Evolutionary conservation across 1,139 yeast species (phyloP), one percentile per base, ranked within the genome.

Genomic region (Taphrina sp.): DNA sequence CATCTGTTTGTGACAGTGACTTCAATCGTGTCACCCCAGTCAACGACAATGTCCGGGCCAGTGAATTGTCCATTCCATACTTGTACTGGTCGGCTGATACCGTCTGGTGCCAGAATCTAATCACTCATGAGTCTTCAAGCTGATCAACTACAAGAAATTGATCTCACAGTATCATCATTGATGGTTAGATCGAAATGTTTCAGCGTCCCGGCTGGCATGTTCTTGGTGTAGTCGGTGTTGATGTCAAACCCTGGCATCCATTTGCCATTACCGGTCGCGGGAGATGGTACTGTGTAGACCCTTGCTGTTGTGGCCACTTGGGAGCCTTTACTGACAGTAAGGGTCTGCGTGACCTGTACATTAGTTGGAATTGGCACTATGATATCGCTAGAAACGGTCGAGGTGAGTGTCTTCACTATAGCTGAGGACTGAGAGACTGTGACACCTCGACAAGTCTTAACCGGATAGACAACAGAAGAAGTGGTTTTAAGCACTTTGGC

Each of bases 41-140:
- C 74, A 51, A 85, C 85, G 52, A 78, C 74, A 58, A 88, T 72
- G 31, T 76, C 76, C 3, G 95, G 95, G 72, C 89, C 81, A 31
- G 95, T 95, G 77, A 83, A 86, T 29, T 56, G 39, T 29, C 62
- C 62, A 28, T 60, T 60, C 57, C 76, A 69, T 10, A 73, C 72
- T 1, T 61, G 36, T 1, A 71, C 70, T 36, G 68, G 68, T 36
- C 71, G 63, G 22, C 58, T 55, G 8, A 64, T 62, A 3, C 72
- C 73, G 56, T 70, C 73, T 2, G 70, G 69, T 14, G 47, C 36
- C 7, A 43, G 31, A 14, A 7, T 7, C 7, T 26, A 12, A 26
- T 7, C 31, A 26, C n/a, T n/a, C n/a, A n/a, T n/a, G n/a, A n/a
- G n/a, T n/a, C n/a, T n/a, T n/a, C n/a, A n/a, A n/a, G n/a, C n/a